Conservation (phyloP, 495 filamentous ascomycete genomes). For the Evernia prunastri region DNA sequence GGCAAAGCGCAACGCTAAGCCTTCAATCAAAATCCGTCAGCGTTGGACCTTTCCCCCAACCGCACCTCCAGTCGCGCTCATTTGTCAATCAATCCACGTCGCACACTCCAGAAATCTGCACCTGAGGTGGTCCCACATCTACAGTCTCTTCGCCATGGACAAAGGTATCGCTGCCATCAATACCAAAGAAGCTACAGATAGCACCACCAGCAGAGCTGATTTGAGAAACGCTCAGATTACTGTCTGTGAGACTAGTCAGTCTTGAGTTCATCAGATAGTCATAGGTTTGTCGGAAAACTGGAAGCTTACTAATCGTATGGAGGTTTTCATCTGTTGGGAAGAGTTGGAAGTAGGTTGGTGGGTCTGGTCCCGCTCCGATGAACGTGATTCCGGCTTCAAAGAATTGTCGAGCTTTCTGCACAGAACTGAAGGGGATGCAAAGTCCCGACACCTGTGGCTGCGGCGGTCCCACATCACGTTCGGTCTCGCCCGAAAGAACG, state of each 20-base stretch:
- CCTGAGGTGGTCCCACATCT: constrained; percentile 37
- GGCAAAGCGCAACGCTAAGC: too few species aligned
- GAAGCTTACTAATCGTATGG: neutral
- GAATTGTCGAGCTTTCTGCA: too few species aligned
- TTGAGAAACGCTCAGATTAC: constrained; percentile 9
- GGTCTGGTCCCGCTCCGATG: neutral
- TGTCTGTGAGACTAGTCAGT: constrained; percentile 1
- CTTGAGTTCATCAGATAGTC: too few species aligned
- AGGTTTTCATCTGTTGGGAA: neutral
- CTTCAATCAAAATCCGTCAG: too few species aligned
- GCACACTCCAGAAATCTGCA: constrained; percentile 34
- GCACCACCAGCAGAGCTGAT: constrained; percentile 12
- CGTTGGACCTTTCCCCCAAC: too few species aligned
- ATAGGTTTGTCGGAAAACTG: neutral
- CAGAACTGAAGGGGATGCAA: too few species aligned
- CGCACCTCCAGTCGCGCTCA: too few species aligned
- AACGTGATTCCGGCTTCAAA: too few species aligned
- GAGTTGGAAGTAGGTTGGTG: neutral
- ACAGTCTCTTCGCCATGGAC: constrained; percentile 23
- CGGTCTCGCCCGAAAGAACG: too few species aligned
- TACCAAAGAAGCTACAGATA: constrained; percentile 26
- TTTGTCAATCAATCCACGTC: neutral
- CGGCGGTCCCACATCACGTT: too few species aligned
- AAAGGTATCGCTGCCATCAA: constrained; percentile 28
- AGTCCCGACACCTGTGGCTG: too few species aligned